phyloP scores from a whole-genome alignment of 306 rosid species.

The Canavalia gladiata region DNA sequence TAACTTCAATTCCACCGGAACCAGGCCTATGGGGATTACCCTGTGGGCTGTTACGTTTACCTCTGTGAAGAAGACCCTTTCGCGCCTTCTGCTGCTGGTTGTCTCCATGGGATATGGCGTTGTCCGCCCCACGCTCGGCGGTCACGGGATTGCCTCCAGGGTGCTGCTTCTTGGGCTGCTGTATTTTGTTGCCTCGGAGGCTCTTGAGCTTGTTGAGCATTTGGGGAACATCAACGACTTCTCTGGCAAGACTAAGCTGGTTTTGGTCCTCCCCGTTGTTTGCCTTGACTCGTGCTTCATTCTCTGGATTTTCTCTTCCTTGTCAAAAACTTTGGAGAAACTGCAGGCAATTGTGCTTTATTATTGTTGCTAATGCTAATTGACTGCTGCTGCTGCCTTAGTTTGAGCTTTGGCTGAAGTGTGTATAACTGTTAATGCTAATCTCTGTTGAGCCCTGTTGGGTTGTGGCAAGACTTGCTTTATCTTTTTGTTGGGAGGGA shows the following conservation, averaged over 20 bases:
- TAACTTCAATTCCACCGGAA: constrained; percentile 86
- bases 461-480: neutral
- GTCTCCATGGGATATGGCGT: constrained; percentile 95
- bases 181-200: constrained; percentile 82
- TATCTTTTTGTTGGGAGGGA: neutral
- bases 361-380: neutral
- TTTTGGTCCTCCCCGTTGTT: constrained; percentile 87
- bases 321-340: constrained; percentile 88
- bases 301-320: constrained; percentile 91
- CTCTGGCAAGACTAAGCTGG: constrained; percentile 76
- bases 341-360: constrained; percentile 68
- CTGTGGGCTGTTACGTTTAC: constrained; percentile 91
- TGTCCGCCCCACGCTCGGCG: constrained; percentile 87
- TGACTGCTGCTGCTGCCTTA: neutral
- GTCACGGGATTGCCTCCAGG: constrained; percentile 54
- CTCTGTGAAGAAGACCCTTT: constrained; percentile 85
- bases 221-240: constrained; percentile 91
- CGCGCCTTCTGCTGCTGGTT: constrained; percentile 85
- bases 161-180: constrained; percentile 72
- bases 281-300: constrained; percentile 88
- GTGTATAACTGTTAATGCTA: neutral
- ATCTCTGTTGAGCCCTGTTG: neutral
- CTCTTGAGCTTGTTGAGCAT: constrained; percentile 90
- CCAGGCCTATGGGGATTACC: constrained; percentile 92
- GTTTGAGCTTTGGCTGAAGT: constrained; percentile 9